These are phyloP conservation scores for Colletotrichum shisoi DNA, from an alignment of 2,329 filamentous ascomycete genomes.

Conservation along the genomic window DNA sequence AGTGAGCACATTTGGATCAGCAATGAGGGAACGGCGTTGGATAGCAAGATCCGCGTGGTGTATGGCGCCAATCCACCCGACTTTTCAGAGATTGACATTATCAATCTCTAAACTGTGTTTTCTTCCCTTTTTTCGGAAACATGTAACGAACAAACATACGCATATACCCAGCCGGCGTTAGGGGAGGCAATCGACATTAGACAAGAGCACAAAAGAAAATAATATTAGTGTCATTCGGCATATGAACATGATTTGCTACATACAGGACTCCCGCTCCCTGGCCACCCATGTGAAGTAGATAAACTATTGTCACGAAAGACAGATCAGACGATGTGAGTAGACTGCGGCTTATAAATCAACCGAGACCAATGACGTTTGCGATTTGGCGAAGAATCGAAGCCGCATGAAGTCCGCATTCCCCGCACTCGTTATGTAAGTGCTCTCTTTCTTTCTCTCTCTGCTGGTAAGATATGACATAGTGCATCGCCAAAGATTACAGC, in stretches of 20 bases:
- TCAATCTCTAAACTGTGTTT: conserved; percentile 66
- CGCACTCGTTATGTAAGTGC: conserved; percentile 1
- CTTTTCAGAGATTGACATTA: conserved; percentile 87
- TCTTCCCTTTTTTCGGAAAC: neutral
- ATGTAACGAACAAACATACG: conserved; percentile 25
- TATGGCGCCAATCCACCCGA: conserved; percentile 88
- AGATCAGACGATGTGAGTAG: neutral
- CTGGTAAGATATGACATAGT: too few relatives aligned
- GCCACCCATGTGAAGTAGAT: neutral
- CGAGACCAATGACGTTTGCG: conserved; percentile 29
- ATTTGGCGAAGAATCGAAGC: conserved; percentile 26
- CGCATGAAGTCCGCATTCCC: conserved; percentile 7
- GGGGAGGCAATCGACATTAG: conserved; percentile 19
- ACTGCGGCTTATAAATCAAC: conserved; percentile 33
- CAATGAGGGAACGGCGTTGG: conserved; percentile 88
- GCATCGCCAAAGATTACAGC: neutral
- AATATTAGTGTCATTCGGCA: neutral
- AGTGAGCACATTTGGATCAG: conserved; percentile 90
- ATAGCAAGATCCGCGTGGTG: conserved; percentile 81
- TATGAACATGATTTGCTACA: neutral
- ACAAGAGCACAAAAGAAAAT: conserved; percentile 4
- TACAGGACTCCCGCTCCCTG: neutral
- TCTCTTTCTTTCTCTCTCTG: neutral
- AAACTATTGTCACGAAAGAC: neutral
- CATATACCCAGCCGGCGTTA: conserved; percentile 38